Conservation (phyloP, 2,329 filamentous ascomycete genomes). For the Cladobotryum mycophilum region DNA sequence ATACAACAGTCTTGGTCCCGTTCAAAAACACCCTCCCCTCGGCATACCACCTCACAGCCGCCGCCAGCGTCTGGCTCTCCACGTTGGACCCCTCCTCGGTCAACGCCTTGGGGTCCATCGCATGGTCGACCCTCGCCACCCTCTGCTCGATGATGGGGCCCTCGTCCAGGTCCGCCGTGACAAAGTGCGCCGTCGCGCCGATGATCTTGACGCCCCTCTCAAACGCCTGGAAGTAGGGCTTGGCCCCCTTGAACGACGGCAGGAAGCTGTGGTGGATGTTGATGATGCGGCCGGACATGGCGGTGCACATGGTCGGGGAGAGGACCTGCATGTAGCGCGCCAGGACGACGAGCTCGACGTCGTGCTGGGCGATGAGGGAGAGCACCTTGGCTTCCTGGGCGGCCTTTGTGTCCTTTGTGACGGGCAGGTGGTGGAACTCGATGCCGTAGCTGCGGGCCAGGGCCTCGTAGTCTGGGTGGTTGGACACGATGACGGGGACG, state of each 20-base stretch:
- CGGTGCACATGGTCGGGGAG: constrained; percentile 64
- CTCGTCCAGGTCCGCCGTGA: constrained; percentile 78
- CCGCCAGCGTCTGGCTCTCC: constrained; percentile 74
- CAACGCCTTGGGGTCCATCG: constrained; percentile 67
- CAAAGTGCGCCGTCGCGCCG: constrained; percentile 78
- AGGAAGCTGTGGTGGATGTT: constrained; percentile 84
- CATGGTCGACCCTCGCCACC: constrained; percentile 69
- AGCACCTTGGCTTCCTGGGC: constrained; percentile 67
- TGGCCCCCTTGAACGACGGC: constrained; percentile 81
- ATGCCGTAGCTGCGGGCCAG: constrained; percentile 69
- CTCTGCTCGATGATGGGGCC: constrained; percentile 86
- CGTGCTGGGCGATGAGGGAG: constrained; percentile 60
- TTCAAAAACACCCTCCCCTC: constrained; percentile 74
- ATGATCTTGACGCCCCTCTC: constrained; percentile 86
- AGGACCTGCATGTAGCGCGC: constrained; percentile 87
- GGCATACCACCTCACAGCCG: constrained; percentile 78
- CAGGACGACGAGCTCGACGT: constrained; percentile 72
- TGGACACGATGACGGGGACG: constrained; percentile 65
- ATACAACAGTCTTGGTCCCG: constrained; percentile 74
- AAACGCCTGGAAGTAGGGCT: constrained; percentile 83
- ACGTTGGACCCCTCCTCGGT: constrained; percentile 77
- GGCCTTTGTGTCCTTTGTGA: constrained; percentile 70
- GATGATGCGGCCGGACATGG: constrained; percentile 82
- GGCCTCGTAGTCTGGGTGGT: constrained; percentile 66
- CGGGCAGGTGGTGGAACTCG: constrained; percentile 73